Evolutionary conservation across 2,329 filamentous ascomycete species (phyloP).

Genomic region (Myriosclerotinia duriaeana): DNA sequence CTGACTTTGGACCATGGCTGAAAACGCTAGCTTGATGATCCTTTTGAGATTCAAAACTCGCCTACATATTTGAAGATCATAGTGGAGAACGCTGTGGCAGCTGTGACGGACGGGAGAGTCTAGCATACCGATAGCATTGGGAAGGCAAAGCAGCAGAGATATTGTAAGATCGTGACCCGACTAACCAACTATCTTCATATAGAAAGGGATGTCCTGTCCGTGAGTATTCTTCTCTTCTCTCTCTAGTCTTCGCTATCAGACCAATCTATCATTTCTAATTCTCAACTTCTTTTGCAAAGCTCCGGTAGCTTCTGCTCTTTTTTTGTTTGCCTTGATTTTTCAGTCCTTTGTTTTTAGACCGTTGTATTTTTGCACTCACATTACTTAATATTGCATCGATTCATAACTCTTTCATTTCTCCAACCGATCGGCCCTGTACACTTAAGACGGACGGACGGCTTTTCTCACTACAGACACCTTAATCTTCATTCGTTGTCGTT

Average conservation of each 20-base stretch:
- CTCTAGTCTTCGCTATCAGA: conserved; percentile 38
- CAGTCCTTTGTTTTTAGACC: conserved; percentile 23
- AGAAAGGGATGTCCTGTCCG: conserved; percentile 18
- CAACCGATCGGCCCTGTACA: neutral
- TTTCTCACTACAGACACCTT: neutral
- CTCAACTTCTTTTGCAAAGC: conserved; percentile 42
- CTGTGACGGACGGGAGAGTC: conserved; percentile 12
- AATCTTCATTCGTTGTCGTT: conserved; percentile 9
- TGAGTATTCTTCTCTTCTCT: conserved; percentile 20
- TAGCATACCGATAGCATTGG: neutral
- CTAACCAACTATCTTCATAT: conserved; percentile 6
- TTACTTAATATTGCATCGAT: neutral
- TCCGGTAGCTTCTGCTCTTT: conserved; percentile 47
- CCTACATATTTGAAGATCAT: conserved; percentile 33
- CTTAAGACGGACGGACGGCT: neutral
- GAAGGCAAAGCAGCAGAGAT: neutral
- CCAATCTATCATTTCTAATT: conserved; percentile 33
- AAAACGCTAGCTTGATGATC: conserved; percentile 38
- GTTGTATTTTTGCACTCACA: conserved; percentile 2
- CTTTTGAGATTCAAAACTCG: conserved; percentile 39
- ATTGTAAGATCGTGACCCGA: neutral
- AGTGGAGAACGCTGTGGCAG: conserved; percentile 23
- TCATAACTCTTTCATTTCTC: neutral
- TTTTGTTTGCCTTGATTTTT: conserved; percentile 32
- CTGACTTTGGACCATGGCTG: conserved; percentile 28